Evolutionary conservation across 345 rosid genomes (phyloP).

Genomic region (Cardamine chenopodiifolia): DNA sequence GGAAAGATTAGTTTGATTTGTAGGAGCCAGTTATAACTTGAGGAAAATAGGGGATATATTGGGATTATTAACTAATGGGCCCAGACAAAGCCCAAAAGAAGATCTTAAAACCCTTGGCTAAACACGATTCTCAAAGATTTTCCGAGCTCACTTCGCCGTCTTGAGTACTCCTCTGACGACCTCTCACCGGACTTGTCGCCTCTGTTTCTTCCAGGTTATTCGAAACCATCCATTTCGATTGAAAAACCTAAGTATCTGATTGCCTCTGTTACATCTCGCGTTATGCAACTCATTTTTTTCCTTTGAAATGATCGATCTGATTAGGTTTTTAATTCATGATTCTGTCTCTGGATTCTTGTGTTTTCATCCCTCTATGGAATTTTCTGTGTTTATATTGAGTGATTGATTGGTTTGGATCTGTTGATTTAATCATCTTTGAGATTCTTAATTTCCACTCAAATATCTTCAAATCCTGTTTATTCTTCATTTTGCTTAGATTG

Average conservation of each 20-base stretch:
- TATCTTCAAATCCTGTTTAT: background rate
- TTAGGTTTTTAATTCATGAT: background rate
- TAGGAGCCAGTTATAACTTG: background rate
- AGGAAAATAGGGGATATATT: too few species aligned
- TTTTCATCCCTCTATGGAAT: background rate
- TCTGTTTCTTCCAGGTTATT: slow-evolving; percentile 8
- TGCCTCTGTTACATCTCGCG: background rate
- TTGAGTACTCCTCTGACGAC: slow-evolving; percentile 21
- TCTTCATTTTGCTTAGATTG: background rate
- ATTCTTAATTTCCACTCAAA: background rate
- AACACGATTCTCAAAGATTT: slow-evolving; percentile 2
- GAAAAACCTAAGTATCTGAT: background rate
- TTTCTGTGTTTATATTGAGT: background rate
- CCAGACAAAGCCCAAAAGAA: background rate
- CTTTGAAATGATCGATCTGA: slow-evolving; percentile 21
- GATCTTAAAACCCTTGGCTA: slow-evolving; percentile 8
- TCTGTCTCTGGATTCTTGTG: background rate
- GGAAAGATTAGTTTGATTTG: background rate
- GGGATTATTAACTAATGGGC: slow-evolving; percentile 1
- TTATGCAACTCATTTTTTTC: background rate
- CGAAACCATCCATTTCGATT: background rate
- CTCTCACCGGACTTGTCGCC: background rate
- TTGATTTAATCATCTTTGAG: background rate
- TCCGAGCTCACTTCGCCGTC: slow-evolving; percentile 38
- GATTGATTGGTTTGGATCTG: slow-evolving; percentile 1